These are phyloP conservation scores for Trichoderma sp. DNA, from an alignment of 2,329 filamentous ascomycete species.

Conservation along the genomic window DNA sequence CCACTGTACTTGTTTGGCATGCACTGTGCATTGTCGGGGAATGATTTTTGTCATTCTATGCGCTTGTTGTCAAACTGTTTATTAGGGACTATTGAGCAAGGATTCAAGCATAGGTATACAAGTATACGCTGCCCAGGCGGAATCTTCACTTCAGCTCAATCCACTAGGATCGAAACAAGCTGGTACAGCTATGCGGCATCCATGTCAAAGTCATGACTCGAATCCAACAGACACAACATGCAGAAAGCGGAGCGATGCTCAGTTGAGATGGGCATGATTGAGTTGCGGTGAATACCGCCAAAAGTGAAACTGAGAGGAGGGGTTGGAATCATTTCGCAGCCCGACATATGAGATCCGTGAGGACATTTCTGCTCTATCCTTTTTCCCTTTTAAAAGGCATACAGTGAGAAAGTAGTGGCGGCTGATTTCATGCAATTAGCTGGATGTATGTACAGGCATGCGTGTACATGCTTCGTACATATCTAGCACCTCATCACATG, in stretches of 20 bases:
- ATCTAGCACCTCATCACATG: constrained; percentile 7
- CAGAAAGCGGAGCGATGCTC: neutral
- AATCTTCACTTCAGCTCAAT: neutral
- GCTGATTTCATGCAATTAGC: neutral
- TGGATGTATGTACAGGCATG: neutral
- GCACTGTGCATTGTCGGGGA: neutral
- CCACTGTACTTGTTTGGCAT: neutral
- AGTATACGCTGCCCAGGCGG: neutral
- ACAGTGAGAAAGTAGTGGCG: neutral
- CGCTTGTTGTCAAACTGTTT: neutral
- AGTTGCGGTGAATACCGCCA: constrained; percentile 10
- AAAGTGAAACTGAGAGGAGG: neutral
- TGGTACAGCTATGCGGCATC: neutral
- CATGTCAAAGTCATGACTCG: constrained; percentile 5
- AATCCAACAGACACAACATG: neutral
- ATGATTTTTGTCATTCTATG: neutral
- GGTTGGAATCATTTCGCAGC: neutral
- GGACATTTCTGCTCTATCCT: neutral
- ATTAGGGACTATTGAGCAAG: neutral
- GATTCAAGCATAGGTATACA: neutral
- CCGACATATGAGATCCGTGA: neutral
- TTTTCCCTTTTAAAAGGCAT: neutral
- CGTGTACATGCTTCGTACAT: neutral
- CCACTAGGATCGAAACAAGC: neutral
- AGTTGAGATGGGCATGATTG: neutral